Base-by-base conservation (phyloP, 2,329 filamentous ascomycete species). In the Hypoxylon sp. region DNA sequence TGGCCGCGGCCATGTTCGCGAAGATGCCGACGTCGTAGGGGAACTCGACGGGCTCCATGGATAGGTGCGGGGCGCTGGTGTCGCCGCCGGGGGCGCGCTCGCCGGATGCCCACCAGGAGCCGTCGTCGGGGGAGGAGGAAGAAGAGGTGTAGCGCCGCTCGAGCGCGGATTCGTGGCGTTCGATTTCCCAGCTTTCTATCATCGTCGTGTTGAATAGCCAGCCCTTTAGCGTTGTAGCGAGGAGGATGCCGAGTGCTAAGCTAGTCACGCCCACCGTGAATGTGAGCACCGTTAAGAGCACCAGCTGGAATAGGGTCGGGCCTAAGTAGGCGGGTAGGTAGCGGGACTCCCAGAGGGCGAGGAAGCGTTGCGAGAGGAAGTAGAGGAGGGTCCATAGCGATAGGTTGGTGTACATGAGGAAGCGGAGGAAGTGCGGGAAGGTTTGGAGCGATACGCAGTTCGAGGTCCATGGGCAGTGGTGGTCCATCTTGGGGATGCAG, bases 361-460 rank as follows among this genome's bases (percentile, higher is more conserved):
- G 77, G 68, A 88, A 82, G 62, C 92, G 88, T 13, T 81, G 80
- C 78, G 81, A 88, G n/a, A 94, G 81, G 48, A 92, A 85, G 72
- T 82, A 83, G 58, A 84, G 82, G 5, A 95, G 85, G 60, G 80
- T 79, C 81, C 89, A 89, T 72, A 93, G 88, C 1, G 91, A 84
- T 13, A 86, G 66, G 74, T 91, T 91, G 27, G 91, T 85, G 77
- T 89, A 94, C 69, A 89, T 77, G 47, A 96, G 83, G 81, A 96
- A 95, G 73, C 93, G 92, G 51, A 94, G 71, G 79, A 96, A 96
- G 81, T 95, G 91, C 6, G 93, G 93, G 74, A 94, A 92, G 0
- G 92, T 94, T 67, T 89, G 90, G 79, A 94, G 87, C 11, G 92
- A 94, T 58, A 96, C 92, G 82, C 93, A 97, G 80, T 94, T 95